A percentile compares a stretch with the other conserved stretches of the same genome.
Conservation (phyloP, 192 early-diverging fungal species). For the Entophlyctis helioformis region DNA sequence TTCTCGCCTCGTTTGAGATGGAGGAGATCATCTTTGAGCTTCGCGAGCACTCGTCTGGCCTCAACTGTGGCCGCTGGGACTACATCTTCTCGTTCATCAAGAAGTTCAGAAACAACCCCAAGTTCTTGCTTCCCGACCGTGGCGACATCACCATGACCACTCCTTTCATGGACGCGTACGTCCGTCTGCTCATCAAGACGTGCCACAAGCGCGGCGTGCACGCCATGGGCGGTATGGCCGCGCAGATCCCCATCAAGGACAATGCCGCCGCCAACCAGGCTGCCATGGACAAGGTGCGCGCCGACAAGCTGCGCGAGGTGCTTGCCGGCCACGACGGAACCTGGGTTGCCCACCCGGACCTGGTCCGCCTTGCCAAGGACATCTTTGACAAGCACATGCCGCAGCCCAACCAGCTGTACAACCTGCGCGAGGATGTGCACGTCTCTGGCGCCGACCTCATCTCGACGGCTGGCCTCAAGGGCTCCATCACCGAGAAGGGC, state of each 20-base stretch:
- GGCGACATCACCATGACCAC: conserved; percentile 84
- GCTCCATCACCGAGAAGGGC: conserved; percentile 73
- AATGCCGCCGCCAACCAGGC: conserved; percentile 77
- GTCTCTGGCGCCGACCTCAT: conserved; percentile 76
- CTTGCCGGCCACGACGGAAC: conserved; percentile 90
- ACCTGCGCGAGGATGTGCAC: conserved; percentile 82
- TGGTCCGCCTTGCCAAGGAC: conserved; percentile 78
- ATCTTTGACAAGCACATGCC: conserved; percentile 95
- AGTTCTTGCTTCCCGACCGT: conserved; percentile 84
- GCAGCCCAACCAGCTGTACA: conserved; percentile 87
- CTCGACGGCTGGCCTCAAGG: conserved; percentile 35
- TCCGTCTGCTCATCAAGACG: conserved; percentile 92
- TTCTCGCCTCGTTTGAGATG: conserved; percentile 96
- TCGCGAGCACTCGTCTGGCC: conserved; percentile 92
- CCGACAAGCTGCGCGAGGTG: conserved; percentile 93
- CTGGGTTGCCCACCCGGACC: conserved; percentile 91
- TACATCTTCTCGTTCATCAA: conserved; percentile 99
- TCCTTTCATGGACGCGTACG: conserved; percentile 98
- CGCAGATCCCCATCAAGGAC: conserved; percentile 97
- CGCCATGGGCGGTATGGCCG: conserved; percentile 99
- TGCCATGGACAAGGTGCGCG: conserved; percentile 85
- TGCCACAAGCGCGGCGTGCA: conserved; percentile 97
- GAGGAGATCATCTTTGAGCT: conserved; percentile 99
- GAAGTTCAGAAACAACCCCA: conserved; percentile 81
- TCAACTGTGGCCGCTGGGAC: conserved; percentile 99